Evolutionary conservation across 306 rosid species (phyloP).

Genomic region (Dryas alaskensis): DNA sequence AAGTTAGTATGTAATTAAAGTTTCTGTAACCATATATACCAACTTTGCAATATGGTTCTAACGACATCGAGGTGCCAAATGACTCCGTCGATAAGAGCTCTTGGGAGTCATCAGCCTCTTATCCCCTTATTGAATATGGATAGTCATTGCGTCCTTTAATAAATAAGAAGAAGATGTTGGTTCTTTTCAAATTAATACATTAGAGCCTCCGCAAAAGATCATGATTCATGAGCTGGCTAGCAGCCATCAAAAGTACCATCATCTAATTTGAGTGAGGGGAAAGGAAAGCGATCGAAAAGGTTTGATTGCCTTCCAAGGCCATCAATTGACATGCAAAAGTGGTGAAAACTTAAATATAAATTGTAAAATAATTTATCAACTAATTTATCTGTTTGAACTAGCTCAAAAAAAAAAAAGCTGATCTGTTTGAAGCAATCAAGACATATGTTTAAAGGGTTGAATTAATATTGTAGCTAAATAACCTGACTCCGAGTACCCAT

Average conservation of each 20-base stretch:
- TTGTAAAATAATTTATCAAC: not conserved
- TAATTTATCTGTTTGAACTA: not conserved
- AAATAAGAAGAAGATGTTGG: not conserved
- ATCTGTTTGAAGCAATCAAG: not conserved
- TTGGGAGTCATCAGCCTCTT: no score
- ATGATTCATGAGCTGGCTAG: constrained; percentile 6
- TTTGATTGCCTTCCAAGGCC: constrained; percentile 38
- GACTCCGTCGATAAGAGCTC: no score
- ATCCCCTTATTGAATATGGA: no score
- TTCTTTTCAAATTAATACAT: not conserved
- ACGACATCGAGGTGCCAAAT: no score
- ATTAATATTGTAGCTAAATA: not conserved
- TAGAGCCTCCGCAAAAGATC: not conserved
- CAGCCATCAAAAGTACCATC: constrained; percentile 25
- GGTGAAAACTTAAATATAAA: not conserved
- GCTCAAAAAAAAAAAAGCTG: no score
- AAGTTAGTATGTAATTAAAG: no score
- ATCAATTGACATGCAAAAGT: constrained; percentile 21
- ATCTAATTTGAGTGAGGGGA: constrained; percentile 23
- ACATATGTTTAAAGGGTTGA: not conserved
- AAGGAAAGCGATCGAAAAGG: constrained; percentile 22
- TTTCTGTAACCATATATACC: no score
- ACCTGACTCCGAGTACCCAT: not conserved
- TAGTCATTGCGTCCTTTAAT: not conserved
- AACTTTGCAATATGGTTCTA: no score